These are phyloP conservation scores for Pseudozyma tsukubaensis DNA, from an alignment of 1,284 basidiomycete genomes.

Conservation along the genomic window DNA sequence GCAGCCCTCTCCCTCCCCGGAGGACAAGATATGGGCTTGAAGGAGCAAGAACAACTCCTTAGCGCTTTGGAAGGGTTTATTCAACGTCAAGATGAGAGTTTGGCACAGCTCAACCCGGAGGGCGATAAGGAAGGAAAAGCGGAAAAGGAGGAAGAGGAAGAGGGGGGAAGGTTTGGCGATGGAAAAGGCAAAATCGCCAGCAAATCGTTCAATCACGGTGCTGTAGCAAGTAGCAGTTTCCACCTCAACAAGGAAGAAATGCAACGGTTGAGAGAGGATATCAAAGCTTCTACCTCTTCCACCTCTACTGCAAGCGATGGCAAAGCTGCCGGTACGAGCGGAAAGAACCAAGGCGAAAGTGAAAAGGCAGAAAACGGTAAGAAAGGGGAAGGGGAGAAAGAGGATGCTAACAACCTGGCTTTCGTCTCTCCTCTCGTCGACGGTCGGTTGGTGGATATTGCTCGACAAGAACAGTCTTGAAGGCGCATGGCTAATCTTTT, in stretches of 20 bases:
- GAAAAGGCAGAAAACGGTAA: not conserved
- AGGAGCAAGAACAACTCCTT: conserved; percentile 23
- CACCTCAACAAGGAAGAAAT: conserved; percentile 33
- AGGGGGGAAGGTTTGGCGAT: not conserved
- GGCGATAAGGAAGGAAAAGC: not conserved
- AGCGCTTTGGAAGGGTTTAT: conserved; percentile 16
- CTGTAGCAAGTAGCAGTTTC: conserved; percentile 19
- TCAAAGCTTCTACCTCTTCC: conserved; percentile 12
- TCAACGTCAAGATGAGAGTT: not conserved
- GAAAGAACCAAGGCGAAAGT: not conserved
- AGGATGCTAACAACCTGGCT: conserved; percentile 47
- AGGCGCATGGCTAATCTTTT: not conserved
- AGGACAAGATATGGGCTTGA: conserved; percentile 22
- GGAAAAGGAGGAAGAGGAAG: conserved; percentile 1
- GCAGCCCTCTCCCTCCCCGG: conserved; percentile 28
- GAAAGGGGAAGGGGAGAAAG: conserved; percentile 2
- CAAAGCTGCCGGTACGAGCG: not conserved
- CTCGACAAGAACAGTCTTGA: conserved; percentile 12
- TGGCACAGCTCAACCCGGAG: conserved; percentile 3
- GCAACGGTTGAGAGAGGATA: conserved; percentile 24
- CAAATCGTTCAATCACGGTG: conserved; percentile 20
- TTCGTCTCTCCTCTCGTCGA: conserved; percentile 57
- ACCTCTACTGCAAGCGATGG: not conserved
- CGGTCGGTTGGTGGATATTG: conserved; percentile 56
- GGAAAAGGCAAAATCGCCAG: not conserved